These are phyloP conservation scores for Melampsora americana DNA, from an alignment of 1,284 basidiomycete genomes.

Conservation along the genomic window DNA sequence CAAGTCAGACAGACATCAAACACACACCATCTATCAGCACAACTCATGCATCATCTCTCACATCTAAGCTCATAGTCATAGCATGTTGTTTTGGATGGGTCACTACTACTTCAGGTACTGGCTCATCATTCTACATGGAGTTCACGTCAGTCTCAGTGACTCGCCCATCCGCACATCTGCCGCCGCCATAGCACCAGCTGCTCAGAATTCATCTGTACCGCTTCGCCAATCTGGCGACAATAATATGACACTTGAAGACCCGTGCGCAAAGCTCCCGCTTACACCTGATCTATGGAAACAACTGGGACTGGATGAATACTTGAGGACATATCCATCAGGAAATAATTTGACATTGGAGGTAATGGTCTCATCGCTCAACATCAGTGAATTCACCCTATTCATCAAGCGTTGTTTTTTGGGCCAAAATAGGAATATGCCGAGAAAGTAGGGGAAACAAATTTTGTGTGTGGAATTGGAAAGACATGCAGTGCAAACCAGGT, in stretches of 20 bases:
- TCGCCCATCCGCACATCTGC: no score
- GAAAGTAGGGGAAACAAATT: slow-evolving; percentile 35
- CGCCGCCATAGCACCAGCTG: no score
- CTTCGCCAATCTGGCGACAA: neutral
- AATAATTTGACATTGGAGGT: slow-evolving; percentile 29
- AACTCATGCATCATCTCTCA: no score
- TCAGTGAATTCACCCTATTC: neutral
- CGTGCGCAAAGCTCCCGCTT: slow-evolving; percentile 30
- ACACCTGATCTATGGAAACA: slow-evolving; percentile 33
- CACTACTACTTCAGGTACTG: no score
- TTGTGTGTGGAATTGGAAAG: slow-evolving; percentile 39
- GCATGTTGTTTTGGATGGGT: no score
- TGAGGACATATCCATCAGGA: slow-evolving; percentile 20
- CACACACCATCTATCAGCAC: no score
- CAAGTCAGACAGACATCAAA: no score
- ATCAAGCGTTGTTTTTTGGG: neutral
- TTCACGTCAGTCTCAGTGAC: no score
- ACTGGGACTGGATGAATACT: slow-evolving; percentile 25
- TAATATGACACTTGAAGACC: slow-evolving; percentile 12
- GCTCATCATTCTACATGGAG: no score
- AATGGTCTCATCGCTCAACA: neutral
- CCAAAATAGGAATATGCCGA: slow-evolving; percentile 18
- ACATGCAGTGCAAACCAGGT: slow-evolving; percentile 32
- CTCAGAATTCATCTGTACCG: neutral
- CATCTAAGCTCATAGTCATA: no score